Conservation (phyloP, 805 yeast genomes). For the Sugiyamaella marilandica region DNA sequence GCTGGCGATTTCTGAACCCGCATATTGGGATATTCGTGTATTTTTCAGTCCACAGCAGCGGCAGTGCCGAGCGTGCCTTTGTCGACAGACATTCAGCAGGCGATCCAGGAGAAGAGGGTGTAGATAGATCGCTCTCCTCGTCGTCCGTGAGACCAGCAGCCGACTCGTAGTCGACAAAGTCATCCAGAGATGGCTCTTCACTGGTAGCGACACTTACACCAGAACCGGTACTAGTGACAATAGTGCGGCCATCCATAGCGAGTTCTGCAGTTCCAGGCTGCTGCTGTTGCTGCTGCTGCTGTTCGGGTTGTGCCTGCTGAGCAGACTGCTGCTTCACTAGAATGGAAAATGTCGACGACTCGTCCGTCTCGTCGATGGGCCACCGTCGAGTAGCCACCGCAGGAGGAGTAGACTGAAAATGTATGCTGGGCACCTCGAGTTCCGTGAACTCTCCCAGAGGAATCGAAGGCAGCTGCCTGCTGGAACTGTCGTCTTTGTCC, state of each 20-base stretch:
- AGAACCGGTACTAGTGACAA: background rate
- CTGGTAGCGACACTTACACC: conserved; percentile 1
- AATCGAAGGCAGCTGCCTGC: background rate
- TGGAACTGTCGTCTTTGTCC: background rate
- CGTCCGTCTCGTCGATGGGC: conserved; percentile 25
- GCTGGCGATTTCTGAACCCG: conserved; percentile 21
- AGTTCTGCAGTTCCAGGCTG: background rate
- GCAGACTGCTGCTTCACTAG: conserved; percentile 11
- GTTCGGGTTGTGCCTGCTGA: background rate
- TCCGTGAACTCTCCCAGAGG: conserved; percentile 7
- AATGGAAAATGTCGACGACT: conserved; percentile 24
- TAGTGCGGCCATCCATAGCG: too few relatives aligned
- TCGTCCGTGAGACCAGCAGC: conserved; percentile 17
- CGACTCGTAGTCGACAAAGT: conserved; percentile 23
- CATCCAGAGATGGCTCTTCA: conserved; percentile 16
- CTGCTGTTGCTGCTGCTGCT: background rate
- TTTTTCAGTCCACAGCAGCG: conserved; percentile 12
- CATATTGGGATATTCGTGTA: conserved; percentile 21
- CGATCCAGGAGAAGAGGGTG: conserved; percentile 8
- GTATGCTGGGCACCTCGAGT: background rate
- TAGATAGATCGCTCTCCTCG: conserved; percentile 9
- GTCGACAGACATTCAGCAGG: conserved; percentile 8
- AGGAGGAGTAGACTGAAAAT: background rate
- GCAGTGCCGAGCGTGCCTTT: background rate
- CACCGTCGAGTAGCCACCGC: conserved; percentile 13